Percentiles rank a stretch among this genome's conserved stretches.
These are phyloP conservation scores for Flaveria robusta DNA, from an alignment of 129 eudicot species.

Conservation along the genomic window DNA sequence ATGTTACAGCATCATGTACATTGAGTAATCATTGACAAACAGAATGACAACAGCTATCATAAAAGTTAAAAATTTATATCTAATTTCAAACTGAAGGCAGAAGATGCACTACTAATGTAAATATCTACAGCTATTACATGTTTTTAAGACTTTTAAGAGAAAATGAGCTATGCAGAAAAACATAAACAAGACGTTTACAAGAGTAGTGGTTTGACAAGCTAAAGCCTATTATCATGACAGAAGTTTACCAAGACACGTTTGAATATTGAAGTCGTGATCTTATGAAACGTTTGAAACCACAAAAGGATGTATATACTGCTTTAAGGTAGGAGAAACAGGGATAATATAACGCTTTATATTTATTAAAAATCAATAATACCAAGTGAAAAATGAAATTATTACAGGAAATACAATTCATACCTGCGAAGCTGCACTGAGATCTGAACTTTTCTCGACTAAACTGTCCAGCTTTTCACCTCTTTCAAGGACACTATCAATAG, in stretches of 20 bases:
- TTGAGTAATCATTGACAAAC: background rate
- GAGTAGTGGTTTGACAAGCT: background rate
- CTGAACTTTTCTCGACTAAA: conserved; percentile 96
- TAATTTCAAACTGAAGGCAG: background rate
- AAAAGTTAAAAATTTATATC: background rate
- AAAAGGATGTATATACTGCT: background rate
- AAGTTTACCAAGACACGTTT: background rate
- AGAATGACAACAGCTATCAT: background rate
- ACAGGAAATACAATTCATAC: conserved; percentile 35
- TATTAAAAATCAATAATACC: background rate
- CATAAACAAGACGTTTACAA: background rate
- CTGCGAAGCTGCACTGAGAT: conserved; percentile 98
- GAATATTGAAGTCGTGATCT: background rate
- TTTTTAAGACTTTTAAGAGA: background rate
- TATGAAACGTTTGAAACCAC: background rate
- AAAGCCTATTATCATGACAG: background rate
- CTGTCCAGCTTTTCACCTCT: conserved; percentile 97
- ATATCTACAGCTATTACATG: background rate
- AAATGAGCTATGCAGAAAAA: background rate
- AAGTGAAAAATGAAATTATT: background rate
- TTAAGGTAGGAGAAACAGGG: background rate
- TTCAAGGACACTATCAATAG: conserved; percentile 93
- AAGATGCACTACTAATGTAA: background rate
- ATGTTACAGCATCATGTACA: background rate
- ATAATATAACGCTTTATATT: too few relatives aligned